Evolutionary conservation across 2,329 filamentous ascomycete genomes (phyloP), one percentile per base, ranked within the genome.

Genomic region (Apiospora pterosperma): DNA sequence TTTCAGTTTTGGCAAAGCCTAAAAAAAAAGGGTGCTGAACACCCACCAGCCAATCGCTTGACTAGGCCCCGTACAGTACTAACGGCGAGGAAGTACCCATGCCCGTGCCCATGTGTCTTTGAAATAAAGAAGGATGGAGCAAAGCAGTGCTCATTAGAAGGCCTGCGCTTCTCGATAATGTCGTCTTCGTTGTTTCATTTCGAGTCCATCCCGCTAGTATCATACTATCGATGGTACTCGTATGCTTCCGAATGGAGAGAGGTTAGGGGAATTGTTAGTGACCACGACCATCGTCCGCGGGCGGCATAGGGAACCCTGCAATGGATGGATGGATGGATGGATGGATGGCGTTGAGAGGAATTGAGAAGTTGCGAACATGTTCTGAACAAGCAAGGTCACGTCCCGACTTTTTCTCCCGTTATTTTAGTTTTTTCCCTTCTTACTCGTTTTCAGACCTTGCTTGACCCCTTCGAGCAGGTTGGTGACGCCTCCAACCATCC

Each of bases 371-470:
- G 48, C 4, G 28, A 55, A 28, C n/a, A 55, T 3, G 25, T 55
- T 52, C 44, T 52, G 44, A 31, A 52, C 44, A 52, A 52, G 44
- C 48, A 55, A 55, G 48, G 48, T 55, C 48, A 55, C 44, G 25
- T n/a, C 44, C 44, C 25, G 16, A 28, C 48, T 34, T 55, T 42
- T 42, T n/a, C 19, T 10, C 19, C 31, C 28, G 48, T 55, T 34
- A 55, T 55, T 34, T 55, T 34, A 55, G 34, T 19, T 52, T 52
- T 52, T 52, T 28, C 19, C 12, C 14, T 8, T 48, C 21, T 19
- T 25, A 34, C 48, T 55, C 48, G 25, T 55, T 34, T 34, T 28
- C 25, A 55, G 48, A n/a, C 8, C 48, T 55, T 34, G 28, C 48
- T 55, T 34, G 28, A 7, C 48, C 28, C 48, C 21, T 34, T 55